These are phyloP conservation scores for Fusarium sp. DNA, from an alignment of 2,329 filamentous ascomycete species.

Conservation along the genomic window DNA sequence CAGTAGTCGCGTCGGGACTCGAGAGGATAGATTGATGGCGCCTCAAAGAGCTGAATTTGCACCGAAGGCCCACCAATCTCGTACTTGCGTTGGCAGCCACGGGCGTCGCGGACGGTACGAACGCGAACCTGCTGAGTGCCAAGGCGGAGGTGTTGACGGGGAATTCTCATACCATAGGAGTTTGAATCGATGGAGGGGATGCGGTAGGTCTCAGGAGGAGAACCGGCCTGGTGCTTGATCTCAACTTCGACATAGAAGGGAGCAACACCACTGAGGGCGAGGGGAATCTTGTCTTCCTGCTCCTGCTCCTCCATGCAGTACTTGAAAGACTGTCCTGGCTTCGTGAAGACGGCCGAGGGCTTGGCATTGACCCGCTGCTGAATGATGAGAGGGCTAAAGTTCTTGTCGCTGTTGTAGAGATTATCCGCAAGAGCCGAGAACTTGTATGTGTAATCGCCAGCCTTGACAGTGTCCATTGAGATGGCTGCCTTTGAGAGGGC, in stretches of 20 bases:
- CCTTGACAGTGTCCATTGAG: slow-evolving; percentile 85
- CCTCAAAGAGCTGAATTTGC: slow-evolving; percentile 92
- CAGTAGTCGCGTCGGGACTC: slow-evolving; percentile 91
- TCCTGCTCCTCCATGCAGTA: slow-evolving; percentile 89
- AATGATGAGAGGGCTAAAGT: slow-evolving; percentile 75
- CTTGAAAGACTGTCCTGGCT: slow-evolving; percentile 93
- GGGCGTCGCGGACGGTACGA: slow-evolving; percentile 87
- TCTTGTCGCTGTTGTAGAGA: slow-evolving; percentile 82
- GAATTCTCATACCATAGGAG: slow-evolving; percentile 84
- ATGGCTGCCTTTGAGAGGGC: slow-evolving; percentile 82
- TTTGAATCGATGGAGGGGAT: slow-evolving; percentile 83
- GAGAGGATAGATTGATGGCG: slow-evolving; percentile 88
- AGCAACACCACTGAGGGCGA: slow-evolving; percentile 83
- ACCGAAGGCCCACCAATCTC: slow-evolving; percentile 80
- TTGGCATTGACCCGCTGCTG: slow-evolving; percentile 87
- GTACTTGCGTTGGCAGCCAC: slow-evolving; percentile 85
- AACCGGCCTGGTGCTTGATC: slow-evolving; percentile 89
- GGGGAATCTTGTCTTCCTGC: slow-evolving; percentile 87
- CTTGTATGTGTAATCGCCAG: slow-evolving; percentile 87
- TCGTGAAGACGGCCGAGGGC: slow-evolving; percentile 83
- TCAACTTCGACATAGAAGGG: slow-evolving; percentile 94
- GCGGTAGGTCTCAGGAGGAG: slow-evolving; percentile 82
- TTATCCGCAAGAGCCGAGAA: slow-evolving; percentile 87
- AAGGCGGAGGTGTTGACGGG: slow-evolving; percentile 84
- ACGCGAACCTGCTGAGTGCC: slow-evolving; percentile 93